Evolutionary conservation across 208 protist species (phyloP).

Genomic region (Leishmania gerbilli): DNA sequence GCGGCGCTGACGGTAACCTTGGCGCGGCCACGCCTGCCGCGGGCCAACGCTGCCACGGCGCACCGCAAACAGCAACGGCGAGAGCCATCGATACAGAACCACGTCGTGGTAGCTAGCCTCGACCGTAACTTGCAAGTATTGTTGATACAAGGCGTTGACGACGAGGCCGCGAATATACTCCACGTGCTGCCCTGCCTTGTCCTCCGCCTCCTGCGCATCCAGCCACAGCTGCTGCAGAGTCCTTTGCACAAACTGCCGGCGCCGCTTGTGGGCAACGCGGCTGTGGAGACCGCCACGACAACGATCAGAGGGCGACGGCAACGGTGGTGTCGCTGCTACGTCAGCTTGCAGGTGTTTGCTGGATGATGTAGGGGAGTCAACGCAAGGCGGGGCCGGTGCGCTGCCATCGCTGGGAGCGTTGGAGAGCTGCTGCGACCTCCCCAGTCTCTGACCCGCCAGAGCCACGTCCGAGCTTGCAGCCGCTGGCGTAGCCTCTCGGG

Average conservation of each 20-base stretch:
- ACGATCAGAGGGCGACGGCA: neutral
- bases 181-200: conserved; percentile 44
- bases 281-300: neutral
- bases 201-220: conserved; percentile 38
- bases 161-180: conserved; percentile 45
- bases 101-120: conserved; percentile 45
- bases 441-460: neutral
- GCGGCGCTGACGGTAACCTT: neutral
- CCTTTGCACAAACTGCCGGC: neutral
- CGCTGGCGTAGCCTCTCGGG: neutral
- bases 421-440: neutral
- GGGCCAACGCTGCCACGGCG: neutral
- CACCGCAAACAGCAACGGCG: conserved; percentile 7
- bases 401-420: neutral
- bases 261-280: neutral
- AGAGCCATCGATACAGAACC: conserved; percentile 52
- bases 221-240: conserved; percentile 26
- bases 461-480: conserved; percentile 2
- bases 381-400: neutral
- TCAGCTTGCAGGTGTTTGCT: neutral
- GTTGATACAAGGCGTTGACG: conserved; percentile 51
- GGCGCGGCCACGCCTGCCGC: neutral
- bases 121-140: conserved; percentile 55
- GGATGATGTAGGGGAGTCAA: neutral
- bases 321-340: neutral